A percentile compares a stretch with the other conserved stretches of the same genome.
phyloP scores from a whole-genome alignment of 2,329 filamentous ascomycete species.

The Alternaria hordeiaustralica region DNA sequence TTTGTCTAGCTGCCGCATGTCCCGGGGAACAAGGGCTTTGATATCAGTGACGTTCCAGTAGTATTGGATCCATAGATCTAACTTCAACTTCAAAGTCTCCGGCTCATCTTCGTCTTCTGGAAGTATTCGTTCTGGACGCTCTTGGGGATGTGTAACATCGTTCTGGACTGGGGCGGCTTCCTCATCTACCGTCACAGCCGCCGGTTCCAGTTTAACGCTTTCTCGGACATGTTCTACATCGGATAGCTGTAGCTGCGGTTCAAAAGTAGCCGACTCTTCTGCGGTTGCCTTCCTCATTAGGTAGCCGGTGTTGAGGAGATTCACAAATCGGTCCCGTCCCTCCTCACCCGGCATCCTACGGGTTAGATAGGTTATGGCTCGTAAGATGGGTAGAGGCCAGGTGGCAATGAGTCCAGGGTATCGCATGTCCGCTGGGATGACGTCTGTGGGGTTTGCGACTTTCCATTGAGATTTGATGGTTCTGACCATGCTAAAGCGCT shows the following conservation, averaged over 20 bases:
- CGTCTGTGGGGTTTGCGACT: neutral
- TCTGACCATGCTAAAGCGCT: fast-evolving
- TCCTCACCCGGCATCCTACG: neutral
- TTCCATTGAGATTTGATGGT: neutral
- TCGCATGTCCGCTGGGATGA: neutral
- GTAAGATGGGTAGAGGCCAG: neutral
- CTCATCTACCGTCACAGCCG: neutral
- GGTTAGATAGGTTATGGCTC: neutral
- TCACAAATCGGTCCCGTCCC: neutral
- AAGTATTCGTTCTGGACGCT: neutral
- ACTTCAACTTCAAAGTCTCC: neutral
- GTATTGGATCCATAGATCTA: neutral
- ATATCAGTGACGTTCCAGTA: neutral
- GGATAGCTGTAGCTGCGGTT: neutral
- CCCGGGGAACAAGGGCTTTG: neutral
- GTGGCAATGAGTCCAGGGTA: neutral
- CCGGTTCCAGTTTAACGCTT: neutral
- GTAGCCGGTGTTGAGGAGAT: neutral
- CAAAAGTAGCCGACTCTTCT: fast-evolving
- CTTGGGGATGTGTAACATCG: neutral
- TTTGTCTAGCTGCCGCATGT: neutral
- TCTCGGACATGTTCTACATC: neutral
- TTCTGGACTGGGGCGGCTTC: neutral
- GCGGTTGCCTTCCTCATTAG: fast-evolving
- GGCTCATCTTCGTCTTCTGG: neutral